A percentile compares a stretch with the other conserved stretches of the same genome.
Conservation (phyloP, 192 early-diverging fungal species). For the Linderina pennispora region DNA sequence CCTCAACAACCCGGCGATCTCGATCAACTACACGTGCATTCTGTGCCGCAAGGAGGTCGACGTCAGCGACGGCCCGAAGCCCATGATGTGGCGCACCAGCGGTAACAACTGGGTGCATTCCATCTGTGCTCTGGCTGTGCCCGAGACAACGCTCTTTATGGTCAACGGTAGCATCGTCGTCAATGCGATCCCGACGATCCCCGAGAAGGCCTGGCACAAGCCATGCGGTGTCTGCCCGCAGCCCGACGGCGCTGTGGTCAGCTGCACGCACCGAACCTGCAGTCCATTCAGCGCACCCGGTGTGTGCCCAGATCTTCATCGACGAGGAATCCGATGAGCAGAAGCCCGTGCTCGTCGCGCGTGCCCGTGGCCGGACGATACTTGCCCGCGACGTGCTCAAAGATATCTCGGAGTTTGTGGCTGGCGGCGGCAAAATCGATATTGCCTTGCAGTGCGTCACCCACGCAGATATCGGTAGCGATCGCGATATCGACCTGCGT, state of each 20-base stretch:
- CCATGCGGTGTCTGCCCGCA: constrained; percentile 17
- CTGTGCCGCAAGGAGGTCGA: constrained; percentile 48
- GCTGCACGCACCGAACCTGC: constrained; percentile 12
- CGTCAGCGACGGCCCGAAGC: constrained; percentile 8
- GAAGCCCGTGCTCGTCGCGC: not conserved
- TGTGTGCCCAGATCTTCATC: constrained; percentile 7
- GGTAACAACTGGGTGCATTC: constrained; percentile 76
- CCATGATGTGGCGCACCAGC: constrained; percentile 59
- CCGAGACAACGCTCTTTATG: constrained; percentile 44
- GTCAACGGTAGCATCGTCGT: constrained; percentile 27
- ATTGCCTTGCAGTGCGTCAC: constrained; percentile 8
- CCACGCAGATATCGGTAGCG: not conserved
- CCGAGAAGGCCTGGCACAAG: constrained; percentile 23
- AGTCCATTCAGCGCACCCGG: constrained; percentile 16
- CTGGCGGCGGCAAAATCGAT: not conserved
- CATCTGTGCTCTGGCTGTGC: constrained; percentile 56
- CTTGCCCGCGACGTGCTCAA: not conserved
- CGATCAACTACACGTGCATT: constrained; percentile 58
- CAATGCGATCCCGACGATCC: constrained; percentile 15
- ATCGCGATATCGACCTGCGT: constrained; percentile 5
- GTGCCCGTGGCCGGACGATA: not conserved
- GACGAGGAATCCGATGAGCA: too few relatives aligned
- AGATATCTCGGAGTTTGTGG: constrained; percentile 1
- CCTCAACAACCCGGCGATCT: constrained; percentile 51
- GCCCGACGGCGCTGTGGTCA: constrained; percentile 12